Conservation (phyloP, 176 grass and related monocot genomes). For the Rhynchospora tenuis region DNA sequence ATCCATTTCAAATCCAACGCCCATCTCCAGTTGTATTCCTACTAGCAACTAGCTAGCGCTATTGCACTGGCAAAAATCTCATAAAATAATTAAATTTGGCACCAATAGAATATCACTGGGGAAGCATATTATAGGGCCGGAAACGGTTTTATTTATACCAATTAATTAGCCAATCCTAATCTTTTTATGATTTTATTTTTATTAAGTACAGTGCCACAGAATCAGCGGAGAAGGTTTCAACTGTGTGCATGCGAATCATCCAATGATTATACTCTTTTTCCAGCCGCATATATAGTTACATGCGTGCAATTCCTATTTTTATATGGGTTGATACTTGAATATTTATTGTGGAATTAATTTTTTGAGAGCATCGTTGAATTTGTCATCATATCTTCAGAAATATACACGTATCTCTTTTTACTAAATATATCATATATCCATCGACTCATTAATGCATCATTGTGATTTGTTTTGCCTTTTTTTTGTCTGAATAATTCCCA, state of each 20-base stretch:
- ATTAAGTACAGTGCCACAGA: background rate
- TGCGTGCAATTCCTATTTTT: background rate
- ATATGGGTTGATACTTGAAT: background rate
- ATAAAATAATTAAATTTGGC: conserved; percentile 1
- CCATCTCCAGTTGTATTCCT: background rate
- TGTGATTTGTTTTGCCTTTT: too few relatives aligned
- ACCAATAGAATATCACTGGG: background rate
- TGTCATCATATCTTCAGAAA: background rate
- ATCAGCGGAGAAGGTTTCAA: background rate
- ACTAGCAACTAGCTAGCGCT: conserved; percentile 9
- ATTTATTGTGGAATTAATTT: background rate
- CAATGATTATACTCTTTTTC: background rate
- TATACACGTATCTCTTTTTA: background rate
- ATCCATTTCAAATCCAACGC: background rate
- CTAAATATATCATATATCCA: background rate
- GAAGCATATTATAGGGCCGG: background rate
- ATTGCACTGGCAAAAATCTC: background rate
- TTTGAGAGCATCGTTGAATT: background rate
- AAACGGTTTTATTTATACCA: background rate
- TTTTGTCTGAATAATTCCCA: background rate
- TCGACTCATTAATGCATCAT: too few relatives aligned
- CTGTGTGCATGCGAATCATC: conserved; percentile 11
- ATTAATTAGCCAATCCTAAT: background rate
- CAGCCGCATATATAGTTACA: background rate
- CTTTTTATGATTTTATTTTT: background rate